Base-by-base conservation (phyloP, 345 rosid genomes). In the Triadica sebifera region DNA sequence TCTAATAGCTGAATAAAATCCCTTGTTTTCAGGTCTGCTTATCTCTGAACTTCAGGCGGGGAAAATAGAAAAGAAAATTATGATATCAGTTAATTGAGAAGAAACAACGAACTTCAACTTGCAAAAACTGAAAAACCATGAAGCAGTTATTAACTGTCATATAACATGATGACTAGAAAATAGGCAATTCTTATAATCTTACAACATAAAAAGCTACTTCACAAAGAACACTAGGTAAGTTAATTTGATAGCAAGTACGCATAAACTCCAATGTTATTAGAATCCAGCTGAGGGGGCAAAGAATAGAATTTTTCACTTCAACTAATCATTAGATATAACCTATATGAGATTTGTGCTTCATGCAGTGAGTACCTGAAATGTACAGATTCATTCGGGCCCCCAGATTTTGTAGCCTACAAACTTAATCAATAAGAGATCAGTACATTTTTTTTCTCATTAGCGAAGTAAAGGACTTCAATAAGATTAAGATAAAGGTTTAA, bases 361-460 rank as follows among this genome's bases (percentile, higher is more conserved):
- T 60, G 71, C 43, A 75, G 71, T 75, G 75, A 71, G 72, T 89
- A 90, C 98, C 97, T 89, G 84, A 94, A 86, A 45, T 92, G 86
- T 74, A 92, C 78, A 37, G 98, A 94, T 82, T 97, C 97, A 84
- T 94, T 94, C 56, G 98, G 86, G 34, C 97, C 98, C 12, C 97
- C 98, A 53, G 97, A 81, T 86, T 94, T 94, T 72, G 98, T 84
- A 82, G 91, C 89, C 97, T 94, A 78, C 78, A 85, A 73, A 75
- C 70, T 73, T 76, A 64, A 73, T 57, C 74, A 76, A 65, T 67
- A 81, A 61, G 59, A 69, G 70, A 77, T 84, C 71, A 78, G 72
- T 25, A 46, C 24, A 55, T 58, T 22, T 17, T n/a, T n/a, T 73
- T 17, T 19, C 24, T 49, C 37, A 61, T 55, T n/a, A 51, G 20